Conservation (phyloP, 2,329 filamentous ascomycete species). For the Arthrinium puccinioides region DNA sequence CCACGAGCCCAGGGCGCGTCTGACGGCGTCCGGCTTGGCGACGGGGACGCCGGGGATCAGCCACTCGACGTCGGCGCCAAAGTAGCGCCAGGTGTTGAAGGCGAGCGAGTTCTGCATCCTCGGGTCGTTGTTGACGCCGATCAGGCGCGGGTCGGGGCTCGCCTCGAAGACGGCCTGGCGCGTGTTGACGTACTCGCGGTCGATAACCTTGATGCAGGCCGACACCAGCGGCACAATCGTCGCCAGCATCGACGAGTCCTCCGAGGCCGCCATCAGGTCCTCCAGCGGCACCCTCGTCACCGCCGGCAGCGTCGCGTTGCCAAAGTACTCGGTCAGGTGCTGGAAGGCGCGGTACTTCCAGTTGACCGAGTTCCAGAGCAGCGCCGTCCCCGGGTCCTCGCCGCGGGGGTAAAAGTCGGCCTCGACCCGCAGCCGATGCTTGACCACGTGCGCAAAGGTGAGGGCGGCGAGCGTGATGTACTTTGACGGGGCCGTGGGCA, state of each 20-base stretch:
- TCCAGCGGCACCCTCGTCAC: constrained; percentile 19
- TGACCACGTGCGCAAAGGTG: constrained; percentile 31
- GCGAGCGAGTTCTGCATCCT: constrained; percentile 29
- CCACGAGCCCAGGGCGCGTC: constrained; percentile 22
- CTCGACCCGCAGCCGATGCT: constrained; percentile 17
- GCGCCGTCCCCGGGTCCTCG: constrained; percentile 8
- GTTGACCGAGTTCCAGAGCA: constrained; percentile 33
- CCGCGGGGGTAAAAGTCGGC: constrained; percentile 14
- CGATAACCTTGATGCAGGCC: constrained; percentile 24
- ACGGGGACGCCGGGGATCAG: constrained; percentile 27
- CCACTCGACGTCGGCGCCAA: constrained; percentile 34
- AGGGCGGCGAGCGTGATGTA: constrained; percentile 32
- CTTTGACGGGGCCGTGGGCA: constrained; percentile 22
- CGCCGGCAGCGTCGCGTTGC: constrained; percentile 33
- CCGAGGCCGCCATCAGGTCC: constrained; percentile 15
- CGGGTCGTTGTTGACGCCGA: constrained; percentile 33
- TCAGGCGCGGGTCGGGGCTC: constrained; percentile 28
- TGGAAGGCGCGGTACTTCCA: constrained; percentile 30
- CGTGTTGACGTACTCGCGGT: constrained; percentile 31
- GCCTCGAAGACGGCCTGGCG: constrained; percentile 29
- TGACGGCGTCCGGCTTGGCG: constrained; percentile 26
- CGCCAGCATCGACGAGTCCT: constrained; percentile 18
- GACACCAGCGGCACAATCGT: constrained; percentile 22
- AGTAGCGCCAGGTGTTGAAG: constrained; percentile 38
- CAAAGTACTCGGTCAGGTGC: constrained; percentile 26